Evolutionary conservation across 2,329 filamentous ascomycete genomes (phyloP).

Genomic region (Conoideocrella luteorostrata): DNA sequence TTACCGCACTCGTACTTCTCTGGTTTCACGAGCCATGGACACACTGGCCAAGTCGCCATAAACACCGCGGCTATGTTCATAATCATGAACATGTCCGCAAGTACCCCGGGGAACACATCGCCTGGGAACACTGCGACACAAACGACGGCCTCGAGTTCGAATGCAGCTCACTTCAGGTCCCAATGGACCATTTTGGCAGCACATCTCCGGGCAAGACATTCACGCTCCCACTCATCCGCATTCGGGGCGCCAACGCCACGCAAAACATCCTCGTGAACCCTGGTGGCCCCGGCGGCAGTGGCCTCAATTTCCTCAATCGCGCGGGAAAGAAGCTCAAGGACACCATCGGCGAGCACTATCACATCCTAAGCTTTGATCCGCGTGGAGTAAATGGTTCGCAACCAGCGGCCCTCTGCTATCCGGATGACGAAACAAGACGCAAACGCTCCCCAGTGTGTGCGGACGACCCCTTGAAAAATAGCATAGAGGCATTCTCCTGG

Average conservation of each 20-base stretch:
- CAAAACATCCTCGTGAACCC: conserved; percentile 40
- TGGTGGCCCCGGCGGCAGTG: conserved; percentile 41
- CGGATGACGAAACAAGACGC: conserved; percentile 24
- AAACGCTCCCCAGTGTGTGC: conserved; percentile 13
- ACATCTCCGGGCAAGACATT: conserved; percentile 32
- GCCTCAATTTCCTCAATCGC: conserved; percentile 29
- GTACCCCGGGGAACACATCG: conserved; percentile 29
- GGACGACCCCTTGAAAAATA: conserved; percentile 24
- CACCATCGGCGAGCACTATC: conserved; percentile 35
- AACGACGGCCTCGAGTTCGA: conserved; percentile 31
- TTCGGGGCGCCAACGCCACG: conserved; percentile 35
- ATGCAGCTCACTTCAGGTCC: conserved; percentile 37
- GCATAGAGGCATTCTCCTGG: conserved; percentile 34
- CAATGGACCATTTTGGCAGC: conserved; percentile 38
- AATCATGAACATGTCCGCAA: neutral
- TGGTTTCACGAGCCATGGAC: neutral
- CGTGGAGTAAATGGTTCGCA: conserved; percentile 32
- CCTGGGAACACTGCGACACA: conserved; percentile 33
- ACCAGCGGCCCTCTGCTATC: conserved; percentile 32
- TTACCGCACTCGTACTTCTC: neutral
- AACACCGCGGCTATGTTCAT: neutral
- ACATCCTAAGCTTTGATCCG: conserved; percentile 41
- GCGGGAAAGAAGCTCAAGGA: conserved; percentile 28
- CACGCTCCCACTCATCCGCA: conserved; percentile 36
- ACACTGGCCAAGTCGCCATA: neutral